A percentile compares a stretch with the other conserved stretches of the same genome.
phyloP scores from a whole-genome alignment of 352 stramenopile genomes.

The Pythium dissimile region DNA sequence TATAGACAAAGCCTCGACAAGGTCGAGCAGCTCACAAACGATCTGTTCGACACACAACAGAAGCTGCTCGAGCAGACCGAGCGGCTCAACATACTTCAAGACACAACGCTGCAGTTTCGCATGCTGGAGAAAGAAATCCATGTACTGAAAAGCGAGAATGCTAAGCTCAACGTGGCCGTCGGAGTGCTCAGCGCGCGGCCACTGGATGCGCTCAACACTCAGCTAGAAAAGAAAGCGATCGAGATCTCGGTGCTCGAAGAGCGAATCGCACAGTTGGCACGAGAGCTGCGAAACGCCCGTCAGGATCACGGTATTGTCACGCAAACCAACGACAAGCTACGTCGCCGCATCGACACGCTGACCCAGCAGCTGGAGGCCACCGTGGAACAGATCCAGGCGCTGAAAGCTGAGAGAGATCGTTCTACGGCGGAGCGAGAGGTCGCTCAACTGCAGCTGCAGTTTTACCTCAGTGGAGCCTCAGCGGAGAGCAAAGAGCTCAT shows the following conservation, averaged over 20 bases:
- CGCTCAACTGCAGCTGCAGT: constrained; percentile 50
- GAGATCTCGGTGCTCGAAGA: constrained; percentile 47
- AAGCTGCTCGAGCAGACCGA: constrained; percentile 34
- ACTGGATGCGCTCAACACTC: constrained; percentile 43
- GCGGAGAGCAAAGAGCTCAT: constrained; percentile 43
- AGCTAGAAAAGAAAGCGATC: constrained; percentile 40
- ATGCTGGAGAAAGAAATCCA: constrained; percentile 45
- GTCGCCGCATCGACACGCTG: constrained; percentile 17
- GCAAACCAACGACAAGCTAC: constrained; percentile 23
- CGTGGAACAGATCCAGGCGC: constrained; percentile 17
- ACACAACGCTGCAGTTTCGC: constrained; percentile 29
- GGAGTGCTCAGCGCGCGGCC: constrained; percentile 44
- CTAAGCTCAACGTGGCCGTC: constrained; percentile 44
- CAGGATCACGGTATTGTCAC: constrained; percentile 24
- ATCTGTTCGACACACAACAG: constrained; percentile 45
- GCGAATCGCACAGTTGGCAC: constrained; percentile 20
- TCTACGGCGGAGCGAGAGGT: constrained; percentile 45
- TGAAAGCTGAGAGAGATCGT: constrained; percentile 28
- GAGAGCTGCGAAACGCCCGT: constrained; percentile 14
- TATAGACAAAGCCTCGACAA: constrained; percentile 34
- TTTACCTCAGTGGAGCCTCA: constrained; percentile 31
- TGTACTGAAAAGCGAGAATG: constrained; percentile 51
- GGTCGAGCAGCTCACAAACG: constrained; percentile 35
- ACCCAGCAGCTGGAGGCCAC: constrained; percentile 5
- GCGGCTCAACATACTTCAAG: constrained; percentile 31